Conservation (phyloP, 306 rosid species). For the Spatholobus suberectus region DNA sequence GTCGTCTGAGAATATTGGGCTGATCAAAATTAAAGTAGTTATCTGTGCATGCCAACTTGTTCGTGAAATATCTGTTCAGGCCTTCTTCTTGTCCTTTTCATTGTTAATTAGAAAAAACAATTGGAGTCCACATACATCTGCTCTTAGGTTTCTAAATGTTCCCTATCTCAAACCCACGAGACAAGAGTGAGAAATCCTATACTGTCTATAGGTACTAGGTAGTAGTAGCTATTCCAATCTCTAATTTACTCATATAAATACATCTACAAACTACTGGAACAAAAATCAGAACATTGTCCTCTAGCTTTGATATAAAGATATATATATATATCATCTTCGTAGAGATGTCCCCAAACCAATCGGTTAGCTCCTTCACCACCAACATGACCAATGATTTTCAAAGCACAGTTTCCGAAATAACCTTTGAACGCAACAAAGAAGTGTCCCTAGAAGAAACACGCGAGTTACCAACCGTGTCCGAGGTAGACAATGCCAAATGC, state of each 20-base stretch:
- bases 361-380: not conserved
- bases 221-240: not conserved
- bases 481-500: constrained; percentile 56
- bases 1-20: not conserved
- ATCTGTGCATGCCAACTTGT: not conserved
- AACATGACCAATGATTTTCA: constrained; percentile 2
- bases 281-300: not conserved
- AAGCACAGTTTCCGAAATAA: constrained; percentile 56
- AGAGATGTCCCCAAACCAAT: not conserved
- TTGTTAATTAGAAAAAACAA: not conserved
- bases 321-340: too few species aligned
- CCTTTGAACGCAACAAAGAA: constrained; percentile 40
- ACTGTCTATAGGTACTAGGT: too few species aligned
- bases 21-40: not conserved
- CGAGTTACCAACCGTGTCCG: not conserved
- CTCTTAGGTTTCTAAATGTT: not conserved
- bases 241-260: not conserved
- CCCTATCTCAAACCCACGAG: not conserved
- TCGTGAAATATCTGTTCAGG: not conserved
- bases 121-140: constrained; percentile 10
- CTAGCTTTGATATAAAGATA: not conserved
- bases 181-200: not conserved
- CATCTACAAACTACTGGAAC: not conserved
- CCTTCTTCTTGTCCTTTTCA: not conserved
- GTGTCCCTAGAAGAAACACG: not conserved